Percentiles rank a stretch among this genome's conserved stretches.
These are phyloP conservation scores for Vaucheria bursata DNA, from an alignment of 352 stramenopile genomes.

Conservation along the genomic window DNA sequence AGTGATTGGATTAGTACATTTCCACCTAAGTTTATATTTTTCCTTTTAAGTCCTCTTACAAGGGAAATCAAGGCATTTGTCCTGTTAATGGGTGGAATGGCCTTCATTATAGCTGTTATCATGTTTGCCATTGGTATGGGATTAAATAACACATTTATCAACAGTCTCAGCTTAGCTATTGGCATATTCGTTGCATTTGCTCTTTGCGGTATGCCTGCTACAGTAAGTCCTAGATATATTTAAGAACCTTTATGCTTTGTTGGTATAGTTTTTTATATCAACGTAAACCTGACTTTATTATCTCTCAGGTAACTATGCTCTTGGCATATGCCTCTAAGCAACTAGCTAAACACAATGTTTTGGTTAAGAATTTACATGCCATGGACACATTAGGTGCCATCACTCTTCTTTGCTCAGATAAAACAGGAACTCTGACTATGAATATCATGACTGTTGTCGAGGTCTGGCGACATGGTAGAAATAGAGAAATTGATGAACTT, in stretches of 20 bases:
- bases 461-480: background rate
- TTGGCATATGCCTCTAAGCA: conserved; percentile 75
- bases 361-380: conserved; percentile 86
- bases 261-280: background rate
- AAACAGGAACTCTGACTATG: conserved; percentile 81
- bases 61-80: conserved; percentile 15
- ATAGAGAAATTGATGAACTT: background rate
- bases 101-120: background rate
- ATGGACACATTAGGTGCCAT: conserved; percentile 83
- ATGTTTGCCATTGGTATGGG: background rate
- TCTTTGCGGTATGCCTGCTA: conserved; percentile 1
- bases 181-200: conserved; percentile 14
- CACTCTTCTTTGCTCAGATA: conserved; percentile 85
- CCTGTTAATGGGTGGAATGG: background rate
- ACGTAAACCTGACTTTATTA: too few relatives aligned
- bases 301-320: conserved; percentile 64
- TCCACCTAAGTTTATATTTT: background rate
- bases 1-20: background rate
- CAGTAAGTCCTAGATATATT: background rate
- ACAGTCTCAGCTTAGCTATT: background rate
- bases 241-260: background rate
- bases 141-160: background rate
- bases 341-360: conserved; percentile 80
- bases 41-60: background rate
- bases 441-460: conserved; percentile 70